Conservation (phyloP, 768 basidiomycete genomes). For the Lactarius psammicola region DNA sequence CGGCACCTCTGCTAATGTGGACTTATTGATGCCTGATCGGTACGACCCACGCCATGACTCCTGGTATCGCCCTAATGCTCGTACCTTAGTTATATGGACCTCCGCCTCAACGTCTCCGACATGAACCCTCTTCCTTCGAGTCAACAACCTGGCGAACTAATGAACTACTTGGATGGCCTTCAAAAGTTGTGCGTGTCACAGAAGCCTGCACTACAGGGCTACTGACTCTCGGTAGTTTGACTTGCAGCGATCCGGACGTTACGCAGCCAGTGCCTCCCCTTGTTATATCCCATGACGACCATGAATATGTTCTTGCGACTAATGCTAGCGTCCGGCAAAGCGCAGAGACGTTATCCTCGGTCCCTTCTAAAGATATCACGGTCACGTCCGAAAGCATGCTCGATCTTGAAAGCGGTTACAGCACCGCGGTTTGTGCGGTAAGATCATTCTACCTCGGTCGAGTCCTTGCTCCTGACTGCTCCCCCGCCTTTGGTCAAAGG, state of each 20-base stretch:
- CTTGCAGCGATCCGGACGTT: constrained; percentile 31
- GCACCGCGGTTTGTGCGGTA: constrained; percentile 55
- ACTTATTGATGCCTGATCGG: constrained; percentile 27
- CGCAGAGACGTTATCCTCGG: constrained; percentile 31
- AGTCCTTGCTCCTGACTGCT: constrained; percentile 13
- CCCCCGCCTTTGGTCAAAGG: constrained; percentile 36
- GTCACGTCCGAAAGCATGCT: constrained; percentile 47
- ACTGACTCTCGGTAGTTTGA: constrained; percentile 38
- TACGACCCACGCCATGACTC: background rate
- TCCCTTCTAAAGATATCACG: constrained; percentile 21
- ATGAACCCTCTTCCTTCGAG: constrained; percentile 32
- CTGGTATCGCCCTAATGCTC: background rate
- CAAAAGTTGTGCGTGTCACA: constrained; percentile 43
- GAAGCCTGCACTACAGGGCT: constrained; percentile 11
- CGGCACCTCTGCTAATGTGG: constrained; percentile 16
- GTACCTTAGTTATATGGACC: constrained; percentile 41
- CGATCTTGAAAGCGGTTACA: constrained; percentile 56
- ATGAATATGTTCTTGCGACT: constrained; percentile 47
- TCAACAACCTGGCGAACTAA: constrained; percentile 44
- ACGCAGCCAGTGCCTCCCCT: constrained; percentile 51
- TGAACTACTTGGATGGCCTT: constrained; percentile 42
- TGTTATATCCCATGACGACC: constrained; percentile 38
- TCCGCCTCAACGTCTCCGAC: constrained; percentile 48
- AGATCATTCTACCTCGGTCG: constrained; percentile 18
- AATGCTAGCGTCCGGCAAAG: constrained; percentile 50